Conservation (phyloP, 768 basidiomycete genomes). For the Leccinum truebloodii region DNA sequence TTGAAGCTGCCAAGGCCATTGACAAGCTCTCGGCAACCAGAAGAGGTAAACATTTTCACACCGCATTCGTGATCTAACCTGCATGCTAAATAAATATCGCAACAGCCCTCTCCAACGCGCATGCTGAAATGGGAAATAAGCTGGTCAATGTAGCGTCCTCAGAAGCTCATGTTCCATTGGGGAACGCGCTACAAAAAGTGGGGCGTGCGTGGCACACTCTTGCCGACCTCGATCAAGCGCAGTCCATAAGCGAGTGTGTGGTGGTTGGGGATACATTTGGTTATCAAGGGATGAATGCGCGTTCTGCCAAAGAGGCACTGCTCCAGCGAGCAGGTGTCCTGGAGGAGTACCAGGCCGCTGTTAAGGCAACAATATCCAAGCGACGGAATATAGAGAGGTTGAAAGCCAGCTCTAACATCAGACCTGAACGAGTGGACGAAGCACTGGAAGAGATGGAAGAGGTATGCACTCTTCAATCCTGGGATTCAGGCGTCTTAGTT, state of each 20-base stretch:
- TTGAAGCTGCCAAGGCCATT: constrained; percentile 88
- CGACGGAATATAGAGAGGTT: constrained; percentile 87
- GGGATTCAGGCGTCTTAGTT: constrained; percentile 8
- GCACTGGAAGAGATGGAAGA: constrained; percentile 92
- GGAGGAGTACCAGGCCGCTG: constrained; percentile 93
- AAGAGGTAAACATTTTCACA: constrained; percentile 53
- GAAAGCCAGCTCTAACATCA: constrained; percentile 83
- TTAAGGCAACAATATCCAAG: constrained; percentile 92
- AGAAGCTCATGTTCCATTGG: constrained; percentile 84
- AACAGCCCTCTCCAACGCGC: constrained; percentile 72
- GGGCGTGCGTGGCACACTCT: constrained; percentile 87
- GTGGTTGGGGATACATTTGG: constrained; percentile 94
- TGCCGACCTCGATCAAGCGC: constrained; percentile 86
- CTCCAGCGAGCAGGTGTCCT: constrained; percentile 86
- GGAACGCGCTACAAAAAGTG: constrained; percentile 79
- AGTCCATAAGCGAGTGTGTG: constrained; percentile 92
- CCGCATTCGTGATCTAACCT: background rate
- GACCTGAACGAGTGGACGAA: constrained; percentile 84
- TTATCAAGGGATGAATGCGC: constrained; percentile 96
- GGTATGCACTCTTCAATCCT: constrained; percentile 42
- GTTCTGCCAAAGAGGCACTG: constrained; percentile 93
- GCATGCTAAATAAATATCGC: background rate
- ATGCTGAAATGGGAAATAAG: constrained; percentile 93
- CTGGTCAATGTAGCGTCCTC: constrained; percentile 86
- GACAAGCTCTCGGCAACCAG: constrained; percentile 81